Base-by-base conservation (phyloP, 495 filamentous ascomycete genomes). In the Penicillium chermesinum region DNA sequence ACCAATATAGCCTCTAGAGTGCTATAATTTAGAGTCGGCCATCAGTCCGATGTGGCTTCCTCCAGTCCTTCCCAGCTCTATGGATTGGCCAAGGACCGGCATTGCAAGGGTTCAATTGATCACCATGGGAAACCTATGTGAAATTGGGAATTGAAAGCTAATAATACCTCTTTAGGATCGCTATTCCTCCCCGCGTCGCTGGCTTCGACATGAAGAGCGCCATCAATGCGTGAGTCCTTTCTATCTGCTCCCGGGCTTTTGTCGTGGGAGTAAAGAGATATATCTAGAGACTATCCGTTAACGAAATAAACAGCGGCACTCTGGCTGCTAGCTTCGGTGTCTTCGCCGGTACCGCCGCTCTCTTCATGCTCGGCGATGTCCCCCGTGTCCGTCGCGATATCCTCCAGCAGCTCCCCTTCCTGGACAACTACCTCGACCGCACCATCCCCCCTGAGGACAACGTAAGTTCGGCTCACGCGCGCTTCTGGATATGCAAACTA, bases 281-380 rank as follows among this genome's bases (percentile, higher is more conserved):
- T 25, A 15, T 18, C 22, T 9, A 16, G 19, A 39, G 25, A 25
- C 18, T 38, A 20, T 52, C n/a, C n/a, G 21, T 50, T 53, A 22
- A 64, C 27, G 19, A 33, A 35, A 18, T 8, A 20, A 7, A 66
- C 35, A 86, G 82, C 50, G 81, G 73, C 46, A 52, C 64, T 25
- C 76, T 79, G 17, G 72, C 73, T 14, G 77, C 57, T 45, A 70
- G 66, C 25, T 86, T 87, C 65, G 84, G 81, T 53, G 77, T 74
- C 50, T 71, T 75, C 37, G 77, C 76, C 34, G 82, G 77, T 53
- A 62, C 81, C 58, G 80, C 80, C 63, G 80, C 77, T n/a, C 62
- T 88, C 52, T 85, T 81, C 70, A 82, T 86, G 77, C 79, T 88
- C 68, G 75, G 80, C 44, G 84, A 84, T 43, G 73, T 88, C 33